Base-by-base conservation (phyloP, 2,329 filamentous ascomycete genomes). In the Mycocentrospora acerina region DNA sequence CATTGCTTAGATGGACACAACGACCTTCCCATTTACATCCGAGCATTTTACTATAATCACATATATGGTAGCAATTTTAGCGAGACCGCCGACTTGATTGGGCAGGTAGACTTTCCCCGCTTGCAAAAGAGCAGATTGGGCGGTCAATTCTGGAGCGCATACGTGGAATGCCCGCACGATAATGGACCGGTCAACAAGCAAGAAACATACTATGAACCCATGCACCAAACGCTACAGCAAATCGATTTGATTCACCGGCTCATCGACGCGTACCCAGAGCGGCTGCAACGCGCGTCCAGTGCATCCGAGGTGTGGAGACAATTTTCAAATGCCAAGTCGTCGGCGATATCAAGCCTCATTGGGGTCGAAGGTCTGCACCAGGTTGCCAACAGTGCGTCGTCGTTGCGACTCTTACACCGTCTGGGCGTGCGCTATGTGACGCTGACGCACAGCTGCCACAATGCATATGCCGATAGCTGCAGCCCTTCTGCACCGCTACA, bases 81-180 rank as follows among this genome's bases (percentile, higher is more conserved):
- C 9, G 9, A 6, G 5, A 0, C 74, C 73, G 2, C 85, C 95
- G 50, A 83, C 90, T 35, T 13, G 5, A 24, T 32, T 16, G 29
- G 14, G 10, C 29, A 32, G 15, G 14, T 13, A 9, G 90, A 95
- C 64, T 69, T 95, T 7, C 81, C 83, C 2, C 80, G 89, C 7
- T 75, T 94, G 33, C 74, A 77, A 18, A 64, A 79, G 32, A 88
- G 89, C 2, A 75, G 75, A 49, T 79, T 82, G 43, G 88, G 88
- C 29, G 90, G 88, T 35, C 82, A 85, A n/a, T 95, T 95, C 64
- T 95, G 89, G 90, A 90, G 85, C 60, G 86, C 90, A 9, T 95
- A 75, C 55, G 79, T 85, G 9, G 19, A 22, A 22, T 5, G 19
- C n/a, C n/a, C n/a, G n/a, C n/a, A n/a, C n/a, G n/a, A n/a, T n/a